Evolutionary conservation across 1,284 basidiomycete species (phyloP).

Genomic region (Trametes polyzona): DNA sequence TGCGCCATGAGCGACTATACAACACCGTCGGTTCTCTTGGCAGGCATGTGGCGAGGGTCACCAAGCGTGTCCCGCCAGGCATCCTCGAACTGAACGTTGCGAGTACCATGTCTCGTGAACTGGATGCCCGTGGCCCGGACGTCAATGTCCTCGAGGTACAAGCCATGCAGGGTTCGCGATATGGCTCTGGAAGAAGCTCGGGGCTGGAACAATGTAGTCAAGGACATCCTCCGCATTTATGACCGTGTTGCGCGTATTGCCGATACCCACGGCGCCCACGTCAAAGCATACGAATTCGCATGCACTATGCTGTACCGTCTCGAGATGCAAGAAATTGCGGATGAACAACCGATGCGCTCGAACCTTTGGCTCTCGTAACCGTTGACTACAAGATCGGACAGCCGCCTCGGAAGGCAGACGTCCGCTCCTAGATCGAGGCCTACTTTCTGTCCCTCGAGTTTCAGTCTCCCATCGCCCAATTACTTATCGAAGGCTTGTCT

Average conservation of each 20-base stretch:
- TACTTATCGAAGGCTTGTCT: slow-evolving; percentile 25
- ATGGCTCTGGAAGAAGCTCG: slow-evolving; percentile 29
- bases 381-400: slow-evolving; percentile 55
- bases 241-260: slow-evolving; percentile 42
- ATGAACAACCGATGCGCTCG: slow-evolving; percentile 41
- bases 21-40: slow-evolving; percentile 47
- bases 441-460: slow-evolving; percentile 52
- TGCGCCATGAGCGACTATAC: slow-evolving; percentile 56
- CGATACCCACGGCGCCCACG: slow-evolving; percentile 50
- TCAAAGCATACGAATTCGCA: slow-evolving; percentile 56
- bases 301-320: slow-evolving; percentile 50
- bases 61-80: slow-evolving; percentile 64
- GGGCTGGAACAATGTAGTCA: slow-evolving; percentile 43
- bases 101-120: slow-evolving; percentile 47
- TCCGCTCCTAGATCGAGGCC: slow-evolving; percentile 56
- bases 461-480: slow-evolving; percentile 42
- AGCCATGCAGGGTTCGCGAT: slow-evolving; percentile 23
- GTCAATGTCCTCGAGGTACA: background rate
- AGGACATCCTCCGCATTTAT: slow-evolving; percentile 43
- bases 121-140: slow-evolving; percentile 16
- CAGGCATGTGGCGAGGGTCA: slow-evolving; percentile 50
- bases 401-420: slow-evolving; percentile 56
- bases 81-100: slow-evolving; percentile 67
- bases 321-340: slow-evolving; percentile 45
- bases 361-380: slow-evolving; percentile 49